phyloP scores from a whole-genome alignment of 768 basidiomycete genomes.

The Strobilomyces dryophilus region DNA sequence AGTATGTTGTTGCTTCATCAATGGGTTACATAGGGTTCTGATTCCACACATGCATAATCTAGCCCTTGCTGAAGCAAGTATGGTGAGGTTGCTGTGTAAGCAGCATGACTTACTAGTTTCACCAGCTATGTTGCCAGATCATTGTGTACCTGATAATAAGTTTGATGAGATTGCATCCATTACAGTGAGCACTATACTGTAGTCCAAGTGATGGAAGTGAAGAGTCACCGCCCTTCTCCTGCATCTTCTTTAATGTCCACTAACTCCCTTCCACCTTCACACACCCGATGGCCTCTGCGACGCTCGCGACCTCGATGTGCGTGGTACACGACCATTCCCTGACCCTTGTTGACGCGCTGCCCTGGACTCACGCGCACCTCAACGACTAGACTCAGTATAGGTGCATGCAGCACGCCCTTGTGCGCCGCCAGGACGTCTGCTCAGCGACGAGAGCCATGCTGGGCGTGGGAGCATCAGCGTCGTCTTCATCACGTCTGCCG shows the following conservation, averaged over 20 bases:
- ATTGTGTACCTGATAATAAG: too few relatives aligned
- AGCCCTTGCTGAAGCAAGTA: too few relatives aligned
- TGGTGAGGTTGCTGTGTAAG: too few relatives aligned
- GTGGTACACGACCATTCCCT: constrained; percentile 74
- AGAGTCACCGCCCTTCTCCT: constrained; percentile 8
- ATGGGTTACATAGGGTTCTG: too few relatives aligned
- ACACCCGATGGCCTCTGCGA: constrained; percentile 70
- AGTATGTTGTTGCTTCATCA: too few relatives aligned
- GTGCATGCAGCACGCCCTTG: constrained; percentile 69
- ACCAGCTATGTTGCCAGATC: too few relatives aligned
- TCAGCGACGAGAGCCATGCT: constrained; percentile 63
- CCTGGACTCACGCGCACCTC: constrained; percentile 79
- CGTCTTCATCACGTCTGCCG: constrained; percentile 51
- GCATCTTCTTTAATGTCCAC: constrained; percentile 57
- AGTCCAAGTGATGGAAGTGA: background rate
- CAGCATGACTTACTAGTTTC: too few relatives aligned
- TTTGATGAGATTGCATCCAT: too few relatives aligned
- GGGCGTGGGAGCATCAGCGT: constrained; percentile 67
- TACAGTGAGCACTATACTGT: too few relatives aligned
- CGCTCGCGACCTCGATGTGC: constrained; percentile 60
- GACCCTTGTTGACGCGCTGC: constrained; percentile 75
- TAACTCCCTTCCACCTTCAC: constrained; percentile 75
- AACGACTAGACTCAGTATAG: constrained; percentile 93
- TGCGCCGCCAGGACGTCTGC: constrained; percentile 50
- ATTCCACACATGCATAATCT: too few relatives aligned